These are phyloP conservation scores for Myxozyma melibiosi DNA, from an alignment of 805 yeast species.

Conservation along the genomic window DNA sequence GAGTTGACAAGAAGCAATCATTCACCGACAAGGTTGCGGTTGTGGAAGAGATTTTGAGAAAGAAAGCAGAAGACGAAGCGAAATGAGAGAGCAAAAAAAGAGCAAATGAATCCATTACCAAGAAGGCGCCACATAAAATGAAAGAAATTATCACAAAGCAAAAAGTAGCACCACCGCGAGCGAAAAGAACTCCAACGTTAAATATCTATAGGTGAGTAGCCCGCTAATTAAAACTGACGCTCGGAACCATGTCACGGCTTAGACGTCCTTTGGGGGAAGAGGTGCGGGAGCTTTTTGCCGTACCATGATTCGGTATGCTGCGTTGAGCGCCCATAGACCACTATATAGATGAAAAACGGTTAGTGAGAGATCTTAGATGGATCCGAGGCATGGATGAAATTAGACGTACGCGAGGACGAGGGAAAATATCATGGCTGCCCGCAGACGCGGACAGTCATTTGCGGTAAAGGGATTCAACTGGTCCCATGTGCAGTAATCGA, in stretches of 20 bases:
- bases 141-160: no score
- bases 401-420: conserved; percentile 26
- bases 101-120: neutral
- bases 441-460: conserved; percentile 17
- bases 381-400: neutral
- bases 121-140: no score
- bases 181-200: no score
- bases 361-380: neutral
- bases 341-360: conserved; percentile 2
- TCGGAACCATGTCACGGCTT: neutral
- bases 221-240: no score
- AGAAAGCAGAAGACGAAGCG: conserved; percentile 12
- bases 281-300: neutral
- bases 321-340: conserved; percentile 7
- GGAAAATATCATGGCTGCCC: conserved; percentile 25
- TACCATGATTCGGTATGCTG: conserved; percentile 1
- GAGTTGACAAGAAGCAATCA: conserved; percentile 33
- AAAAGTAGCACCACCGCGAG: no score
- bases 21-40: conserved; percentile 31
- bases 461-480: conserved; percentile 23
- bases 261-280: no score
- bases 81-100: neutral
- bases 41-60: conserved; percentile 29
- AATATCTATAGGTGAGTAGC: no score
- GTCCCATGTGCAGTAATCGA: conserved; percentile 23